These are phyloP conservation scores for Trametes villosa DNA, from an alignment of 768 basidiomycete species.

Conservation along the genomic window DNA sequence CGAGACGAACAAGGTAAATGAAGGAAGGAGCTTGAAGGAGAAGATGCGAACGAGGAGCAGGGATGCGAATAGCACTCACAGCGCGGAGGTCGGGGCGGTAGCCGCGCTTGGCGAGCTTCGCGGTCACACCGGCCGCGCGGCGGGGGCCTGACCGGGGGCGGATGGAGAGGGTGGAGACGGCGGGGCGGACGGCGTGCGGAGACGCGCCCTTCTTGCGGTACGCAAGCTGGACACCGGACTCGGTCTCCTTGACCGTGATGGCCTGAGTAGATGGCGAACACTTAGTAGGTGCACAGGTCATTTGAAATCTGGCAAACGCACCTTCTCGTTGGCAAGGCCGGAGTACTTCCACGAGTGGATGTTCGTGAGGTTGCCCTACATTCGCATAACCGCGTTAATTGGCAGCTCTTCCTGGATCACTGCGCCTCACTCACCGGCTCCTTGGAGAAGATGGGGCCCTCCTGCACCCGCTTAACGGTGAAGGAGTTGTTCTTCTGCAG, in stretches of 20 bases:
- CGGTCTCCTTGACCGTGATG: conserved; percentile 62
- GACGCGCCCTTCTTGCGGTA: conserved; percentile 69
- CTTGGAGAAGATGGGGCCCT: conserved; percentile 81
- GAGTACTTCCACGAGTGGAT: conserved; percentile 93
- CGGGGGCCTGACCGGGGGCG: conserved; percentile 73
- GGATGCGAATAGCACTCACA: conserved; percentile 52
- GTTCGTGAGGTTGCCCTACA: conserved; percentile 84
- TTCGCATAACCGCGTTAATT: conserved; percentile 22
- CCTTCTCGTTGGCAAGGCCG: conserved; percentile 85
- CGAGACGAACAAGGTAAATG: conserved; percentile 2
- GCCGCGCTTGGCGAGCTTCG: conserved; percentile 61
- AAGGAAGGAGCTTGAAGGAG: conserved; percentile 19
- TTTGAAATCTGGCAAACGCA: conserved; percentile 33
- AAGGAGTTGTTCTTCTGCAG: conserved; percentile 81
- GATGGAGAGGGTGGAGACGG: conserved; percentile 54
- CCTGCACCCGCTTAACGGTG: conserved; percentile 75
- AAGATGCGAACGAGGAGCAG: neutral
- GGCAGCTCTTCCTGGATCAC: neutral
- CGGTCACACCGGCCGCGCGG: conserved; percentile 68
- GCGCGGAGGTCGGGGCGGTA: conserved; percentile 80
- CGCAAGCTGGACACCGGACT: conserved; percentile 59
- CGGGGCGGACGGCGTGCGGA: conserved; percentile 52
- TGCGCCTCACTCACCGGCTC: conserved; percentile 64
- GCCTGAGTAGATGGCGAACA: conserved; percentile 46
- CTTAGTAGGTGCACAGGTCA: neutral